Percentiles rank a stretch among this genome's conserved stretches.
Conservation (phyloP, 2,329 filamentous ascomycete species). For the Curvularia eragrostidis region DNA sequence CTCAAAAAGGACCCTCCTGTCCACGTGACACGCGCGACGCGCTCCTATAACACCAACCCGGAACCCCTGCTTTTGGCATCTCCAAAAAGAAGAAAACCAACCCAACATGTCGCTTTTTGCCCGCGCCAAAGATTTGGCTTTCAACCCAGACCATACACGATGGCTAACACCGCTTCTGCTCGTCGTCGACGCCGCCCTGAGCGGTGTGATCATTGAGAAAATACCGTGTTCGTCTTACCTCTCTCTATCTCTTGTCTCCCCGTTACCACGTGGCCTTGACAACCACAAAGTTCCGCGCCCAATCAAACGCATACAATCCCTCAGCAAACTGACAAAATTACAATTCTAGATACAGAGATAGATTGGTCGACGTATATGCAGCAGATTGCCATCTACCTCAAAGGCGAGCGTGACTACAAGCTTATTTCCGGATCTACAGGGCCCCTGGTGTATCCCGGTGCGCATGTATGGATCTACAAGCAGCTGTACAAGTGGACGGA, state of each 20-base stretch:
- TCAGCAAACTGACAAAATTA: background rate
- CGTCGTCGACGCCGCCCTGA: constrained; percentile 73
- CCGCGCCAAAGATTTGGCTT: constrained; percentile 51
- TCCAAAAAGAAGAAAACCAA: background rate
- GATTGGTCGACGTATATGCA: constrained; percentile 98
- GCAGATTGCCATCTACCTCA: constrained; percentile 78
- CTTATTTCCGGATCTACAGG: constrained; percentile 87
- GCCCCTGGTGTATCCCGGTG: constrained; percentile 92
- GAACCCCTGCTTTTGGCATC: constrained; percentile 13
- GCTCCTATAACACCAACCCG: constrained; percentile 30
- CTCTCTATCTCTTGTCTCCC: background rate
- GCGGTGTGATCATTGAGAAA: constrained; percentile 76
- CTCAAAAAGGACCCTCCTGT: constrained; percentile 9
- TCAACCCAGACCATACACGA: constrained; percentile 63
- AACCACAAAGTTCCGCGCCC: background rate
- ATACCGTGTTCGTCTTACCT: constrained; percentile 76
- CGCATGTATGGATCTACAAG: constrained; percentile 90
- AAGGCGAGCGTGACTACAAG: constrained; percentile 87
- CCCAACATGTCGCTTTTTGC: constrained; percentile 48
- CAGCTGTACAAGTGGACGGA: constrained; percentile 79
- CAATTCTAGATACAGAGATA: constrained; percentile 85
- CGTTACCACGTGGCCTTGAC: constrained; percentile 32
- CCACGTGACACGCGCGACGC: constrained; percentile 32
- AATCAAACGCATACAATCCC: background rate
- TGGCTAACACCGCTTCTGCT: constrained; percentile 73